Base-by-base conservation (phyloP, 192 early-diverging fungal species). In the Gryganskiella cystojenkinii region DNA sequence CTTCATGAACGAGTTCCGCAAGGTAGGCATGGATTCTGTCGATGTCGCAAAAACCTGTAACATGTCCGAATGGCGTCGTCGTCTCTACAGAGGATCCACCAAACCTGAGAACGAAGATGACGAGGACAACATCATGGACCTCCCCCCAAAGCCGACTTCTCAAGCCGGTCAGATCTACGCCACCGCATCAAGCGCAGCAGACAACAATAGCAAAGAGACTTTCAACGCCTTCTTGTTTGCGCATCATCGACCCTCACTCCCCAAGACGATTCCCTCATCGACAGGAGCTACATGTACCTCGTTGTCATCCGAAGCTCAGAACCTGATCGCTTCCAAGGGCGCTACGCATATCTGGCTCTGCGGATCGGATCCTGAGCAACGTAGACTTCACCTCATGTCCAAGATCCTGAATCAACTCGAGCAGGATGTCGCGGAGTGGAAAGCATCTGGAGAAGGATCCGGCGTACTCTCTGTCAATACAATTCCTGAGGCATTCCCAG, bases 271-370 rank as follows among this genome's bases (percentile, higher is more conserved):
- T 13, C 27, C 59, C 11, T 35, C 73, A 1, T 25, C 53, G 0
- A 25, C 35, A 40, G 45, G 35, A 22, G 42, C 22, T 14, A 19
- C 35, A 40, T 22, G 40, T 1, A 6, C 47, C 4, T 14, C n/a
- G 33, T 46, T 46, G 9, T 49, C 66, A 14, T 19, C 19, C 11
- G 61, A 69, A 31, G 56, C 66, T 11, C 54, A 64, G 24, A 61
- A 43, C 9, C 11, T 69, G 17, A 47, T 61, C 27, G 0, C 74
- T 14, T 54, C 40, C 3, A 51, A 37, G 13, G 74, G 74, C 4
- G 74, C 57, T 3, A 69, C 74, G 1, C 74, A 78, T 47, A 78
- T 78, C 49, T 78, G 74, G 74, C 67, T 78, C 19, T 78, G 74
- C 24, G 74, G 74, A 31, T 78, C 74, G 9, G 67, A 69, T 45